Percentiles rank a stretch among this genome's conserved stretches.
These are phyloP conservation scores for Symbiotaphrina buchneri DNA, from an alignment of 495 filamentous ascomycete genomes.

Conservation along the genomic window DNA sequence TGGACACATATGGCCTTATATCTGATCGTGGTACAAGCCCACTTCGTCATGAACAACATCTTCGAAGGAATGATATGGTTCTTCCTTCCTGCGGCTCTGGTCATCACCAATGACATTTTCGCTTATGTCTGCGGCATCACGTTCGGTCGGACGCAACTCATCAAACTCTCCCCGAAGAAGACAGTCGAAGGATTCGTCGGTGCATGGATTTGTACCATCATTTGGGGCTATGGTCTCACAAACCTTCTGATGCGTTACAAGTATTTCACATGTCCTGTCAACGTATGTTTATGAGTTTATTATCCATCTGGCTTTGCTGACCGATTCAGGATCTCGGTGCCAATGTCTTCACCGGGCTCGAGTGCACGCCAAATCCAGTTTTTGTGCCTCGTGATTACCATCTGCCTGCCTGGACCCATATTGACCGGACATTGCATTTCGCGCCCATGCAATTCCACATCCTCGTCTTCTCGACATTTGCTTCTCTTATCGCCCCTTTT, in stretches of 20 bases:
- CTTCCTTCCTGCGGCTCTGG: slow-evolving; percentile 84
- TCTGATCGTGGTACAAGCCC: slow-evolving; percentile 90
- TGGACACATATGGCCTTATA: slow-evolving; percentile 99
- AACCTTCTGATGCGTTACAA: slow-evolving; percentile 78
- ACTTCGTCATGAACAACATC: slow-evolving; percentile 99
- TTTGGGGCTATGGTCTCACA: slow-evolving; percentile 65
- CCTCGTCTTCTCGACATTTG: slow-evolving; percentile 76
- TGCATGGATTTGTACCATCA: slow-evolving; percentile 85
- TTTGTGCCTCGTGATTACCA: slow-evolving; percentile 63
- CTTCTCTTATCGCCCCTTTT: slow-evolving; percentile 91
- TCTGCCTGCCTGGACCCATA: slow-evolving; percentile 41
- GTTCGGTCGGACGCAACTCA: slow-evolving; percentile 88
- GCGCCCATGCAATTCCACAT: slow-evolving; percentile 92
- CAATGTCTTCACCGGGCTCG: slow-evolving; percentile 73
- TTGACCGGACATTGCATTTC: slow-evolving; percentile 38
- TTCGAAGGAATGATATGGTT: slow-evolving; percentile 99
- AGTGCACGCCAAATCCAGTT: slow-evolving; percentile 83
- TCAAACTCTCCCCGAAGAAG: slow-evolving; percentile 98
- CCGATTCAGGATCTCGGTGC: slow-evolving; percentile 54
- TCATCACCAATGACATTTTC: slow-evolving; percentile 98
- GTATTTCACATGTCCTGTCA: slow-evolving; percentile 97
- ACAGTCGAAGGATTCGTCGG: slow-evolving; percentile 96
- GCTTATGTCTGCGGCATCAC: slow-evolving; percentile 96
- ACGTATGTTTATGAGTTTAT: slow-evolving; percentile 20
- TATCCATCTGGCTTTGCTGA: not conserved